Percentiles rank a stretch among this genome's conserved stretches.
phyloP scores from a whole-genome alignment of 305 asterid species.

The Ilex paraguariensis region DNA sequence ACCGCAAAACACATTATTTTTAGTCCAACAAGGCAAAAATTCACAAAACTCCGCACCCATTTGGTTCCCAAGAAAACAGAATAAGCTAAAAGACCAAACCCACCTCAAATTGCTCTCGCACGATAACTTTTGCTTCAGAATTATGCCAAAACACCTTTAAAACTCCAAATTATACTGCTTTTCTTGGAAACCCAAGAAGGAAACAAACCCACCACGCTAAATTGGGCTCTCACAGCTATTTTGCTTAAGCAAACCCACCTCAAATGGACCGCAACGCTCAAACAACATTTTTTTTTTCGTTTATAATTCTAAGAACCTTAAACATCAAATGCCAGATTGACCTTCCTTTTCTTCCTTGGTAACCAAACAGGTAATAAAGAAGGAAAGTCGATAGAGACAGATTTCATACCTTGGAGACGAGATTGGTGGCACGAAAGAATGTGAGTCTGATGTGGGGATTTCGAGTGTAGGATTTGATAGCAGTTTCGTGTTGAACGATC shows the following conservation, averaged over 20 bases:
- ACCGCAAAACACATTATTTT: conserved; percentile 14
- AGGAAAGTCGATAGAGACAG: no score
- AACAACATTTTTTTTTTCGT: no score
- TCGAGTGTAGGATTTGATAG: conserved; percentile 60
- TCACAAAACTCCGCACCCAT: conserved; percentile 1
- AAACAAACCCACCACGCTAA: no score
- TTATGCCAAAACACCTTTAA: no score
- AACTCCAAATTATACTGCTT: no score
- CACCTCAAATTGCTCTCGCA: background rate
- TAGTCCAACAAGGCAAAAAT: conserved; percentile 11
- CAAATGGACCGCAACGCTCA: no score
- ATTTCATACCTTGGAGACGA: conserved; percentile 65
- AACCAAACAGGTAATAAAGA: background rate
- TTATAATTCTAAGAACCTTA: no score
- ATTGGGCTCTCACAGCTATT: no score
- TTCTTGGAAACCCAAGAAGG: no score
- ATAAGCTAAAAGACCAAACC: background rate
- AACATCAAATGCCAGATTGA: no score
- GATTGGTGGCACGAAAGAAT: conserved; percentile 78
- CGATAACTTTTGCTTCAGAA: background rate
- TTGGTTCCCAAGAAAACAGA: background rate
- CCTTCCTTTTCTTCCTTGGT: no score
- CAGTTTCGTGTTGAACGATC: conserved; percentile 93
- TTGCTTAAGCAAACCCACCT: no score
- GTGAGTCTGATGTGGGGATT: conserved; percentile 82